These are phyloP conservation scores for Aspergillus piperis DNA, from an alignment of 2,329 filamentous ascomycete species.

Conservation along the genomic window DNA sequence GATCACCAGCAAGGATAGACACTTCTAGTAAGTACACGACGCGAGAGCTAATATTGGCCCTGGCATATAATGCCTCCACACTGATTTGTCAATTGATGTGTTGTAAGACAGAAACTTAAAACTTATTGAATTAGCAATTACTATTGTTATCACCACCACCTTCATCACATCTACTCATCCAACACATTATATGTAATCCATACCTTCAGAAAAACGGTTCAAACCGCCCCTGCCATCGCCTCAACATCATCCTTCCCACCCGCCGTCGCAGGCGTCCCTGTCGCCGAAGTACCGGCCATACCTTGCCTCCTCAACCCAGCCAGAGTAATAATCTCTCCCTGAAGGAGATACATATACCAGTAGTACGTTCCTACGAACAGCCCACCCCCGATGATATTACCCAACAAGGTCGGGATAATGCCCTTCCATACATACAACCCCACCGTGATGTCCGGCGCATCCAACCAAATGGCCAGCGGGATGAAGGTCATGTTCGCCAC, in stretches of 20 bases:
- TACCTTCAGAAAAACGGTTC: no score
- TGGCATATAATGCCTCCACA: no score
- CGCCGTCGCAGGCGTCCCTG: not conserved
- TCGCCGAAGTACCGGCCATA: not conserved
- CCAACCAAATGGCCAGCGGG: slow-evolving; percentile 54
- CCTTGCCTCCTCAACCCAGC: slow-evolving; percentile 13
- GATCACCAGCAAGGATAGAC: no score
- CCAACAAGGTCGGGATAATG: slow-evolving; percentile 55
- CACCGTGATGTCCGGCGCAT: slow-evolving; percentile 47
- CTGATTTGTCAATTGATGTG: no score
- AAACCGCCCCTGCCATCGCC: not conserved
- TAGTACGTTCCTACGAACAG: slow-evolving; percentile 52
- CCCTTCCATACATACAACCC: slow-evolving; percentile 61
- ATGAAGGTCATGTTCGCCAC: slow-evolving; percentile 60
- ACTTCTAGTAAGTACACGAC: no score
- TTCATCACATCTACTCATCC: no score
- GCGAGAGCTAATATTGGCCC: no score
- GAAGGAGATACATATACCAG: slow-evolving; percentile 50
- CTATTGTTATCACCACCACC: no score
- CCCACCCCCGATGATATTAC: slow-evolving; percentile 57
- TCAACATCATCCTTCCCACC: not conserved
- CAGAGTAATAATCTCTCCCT: slow-evolving; percentile 22
- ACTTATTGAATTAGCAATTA: no score
- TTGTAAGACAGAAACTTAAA: no score
- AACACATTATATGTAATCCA: not conserved